phyloP scores from a whole-genome alignment of 148 eudicot genomes.

The Pouteria glomerata region DNA sequence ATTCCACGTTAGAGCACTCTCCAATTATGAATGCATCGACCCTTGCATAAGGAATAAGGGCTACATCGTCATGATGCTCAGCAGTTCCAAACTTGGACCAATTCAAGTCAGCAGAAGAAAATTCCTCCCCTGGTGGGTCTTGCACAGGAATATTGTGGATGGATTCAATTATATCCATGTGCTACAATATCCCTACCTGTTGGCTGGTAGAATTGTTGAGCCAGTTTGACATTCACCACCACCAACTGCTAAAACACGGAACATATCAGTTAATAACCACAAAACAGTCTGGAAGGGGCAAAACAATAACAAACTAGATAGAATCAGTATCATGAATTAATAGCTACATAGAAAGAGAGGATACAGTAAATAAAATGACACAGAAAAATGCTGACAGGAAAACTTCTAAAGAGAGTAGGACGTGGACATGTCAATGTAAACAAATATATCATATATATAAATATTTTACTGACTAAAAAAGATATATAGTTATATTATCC shows the following conservation, averaged over 20 bases:
- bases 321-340: background rate
- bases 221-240: conserved; percentile 12
- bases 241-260: conserved; percentile 11
- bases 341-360: background rate
- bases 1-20: conserved; percentile 78
- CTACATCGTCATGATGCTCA: conserved; percentile 77
- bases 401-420: background rate
- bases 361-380: background rate
- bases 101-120: conserved; percentile 66
- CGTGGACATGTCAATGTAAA: background rate
- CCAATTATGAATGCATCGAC: conserved; percentile 87
- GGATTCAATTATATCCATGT: conserved; percentile 74
- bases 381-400: background rate
- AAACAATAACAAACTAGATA: background rate
- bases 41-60: conserved; percentile 77
- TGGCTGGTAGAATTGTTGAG: conserved; percentile 1
- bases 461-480: no score
- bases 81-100: conserved; percentile 77
- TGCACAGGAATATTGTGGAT: conserved; percentile 57
- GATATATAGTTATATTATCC: background rate
- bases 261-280: background rate
- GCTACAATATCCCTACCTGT: background rate
- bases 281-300: background rate
- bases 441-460: background rate
- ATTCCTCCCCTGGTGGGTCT: conserved; percentile 65